Conservation (phyloP, 1,284 basidiomycete species). For the Cutaneotrichosporon curvatum region DNA sequence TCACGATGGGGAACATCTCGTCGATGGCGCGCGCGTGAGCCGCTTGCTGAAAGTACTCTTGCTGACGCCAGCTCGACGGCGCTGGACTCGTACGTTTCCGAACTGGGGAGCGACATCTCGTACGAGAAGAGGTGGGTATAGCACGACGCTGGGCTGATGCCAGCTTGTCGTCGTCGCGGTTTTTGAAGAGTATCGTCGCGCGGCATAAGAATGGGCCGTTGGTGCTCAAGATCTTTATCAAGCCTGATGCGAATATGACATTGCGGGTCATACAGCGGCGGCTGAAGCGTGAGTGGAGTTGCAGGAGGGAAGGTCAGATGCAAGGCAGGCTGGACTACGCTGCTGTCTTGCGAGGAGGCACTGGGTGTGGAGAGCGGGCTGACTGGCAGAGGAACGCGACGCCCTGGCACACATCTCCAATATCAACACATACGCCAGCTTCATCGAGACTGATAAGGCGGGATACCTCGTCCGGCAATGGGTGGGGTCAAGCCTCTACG, state of each 20-base stretch:
- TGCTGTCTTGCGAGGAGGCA: too few species aligned
- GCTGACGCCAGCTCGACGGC: slow-evolving; percentile 52
- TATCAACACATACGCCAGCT: slow-evolving; percentile 81
- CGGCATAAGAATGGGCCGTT: slow-evolving; percentile 64
- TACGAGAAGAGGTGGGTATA: slow-evolving; percentile 78
- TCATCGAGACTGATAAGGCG: slow-evolving; percentile 91
- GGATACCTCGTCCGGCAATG: slow-evolving; percentile 94
- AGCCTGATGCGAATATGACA: slow-evolving; percentile 65
- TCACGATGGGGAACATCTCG: slow-evolving; percentile 42
- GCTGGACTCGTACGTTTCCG: slow-evolving; percentile 79
- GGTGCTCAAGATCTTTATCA: slow-evolving; percentile 74
- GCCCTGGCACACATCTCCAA: slow-evolving; percentile 76
- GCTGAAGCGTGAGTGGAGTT: slow-evolving; percentile 57
- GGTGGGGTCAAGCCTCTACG: slow-evolving; percentile 90
- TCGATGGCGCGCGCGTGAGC: slow-evolving; percentile 47
- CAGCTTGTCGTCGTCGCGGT: slow-evolving; percentile 70
- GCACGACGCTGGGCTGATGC: neutral
- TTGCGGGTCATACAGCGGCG: slow-evolving; percentile 61
- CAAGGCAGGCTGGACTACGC: too few species aligned
- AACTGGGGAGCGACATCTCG: slow-evolving; percentile 73
- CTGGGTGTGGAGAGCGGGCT: slow-evolving; percentile 1
- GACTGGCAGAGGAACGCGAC: slow-evolving; percentile 66
- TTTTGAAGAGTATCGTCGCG: slow-evolving; percentile 84
- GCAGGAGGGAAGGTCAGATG: too few species aligned
- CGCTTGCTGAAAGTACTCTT: too few species aligned